Evolutionary conservation across 2,329 filamentous ascomycete genomes (phyloP).

Genomic region (Nemania abortiva): DNA sequence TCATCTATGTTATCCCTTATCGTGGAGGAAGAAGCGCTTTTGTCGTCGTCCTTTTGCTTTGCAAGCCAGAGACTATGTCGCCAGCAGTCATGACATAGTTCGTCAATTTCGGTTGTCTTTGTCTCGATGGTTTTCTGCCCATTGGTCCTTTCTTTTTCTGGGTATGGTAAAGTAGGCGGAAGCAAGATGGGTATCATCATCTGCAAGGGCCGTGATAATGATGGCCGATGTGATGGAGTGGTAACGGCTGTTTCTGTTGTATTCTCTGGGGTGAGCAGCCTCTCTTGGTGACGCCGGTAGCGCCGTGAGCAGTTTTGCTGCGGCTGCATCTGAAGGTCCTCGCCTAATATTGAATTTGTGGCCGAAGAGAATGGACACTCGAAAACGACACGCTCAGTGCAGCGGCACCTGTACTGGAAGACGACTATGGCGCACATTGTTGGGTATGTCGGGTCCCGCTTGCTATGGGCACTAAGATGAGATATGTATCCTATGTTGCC

Average conservation of each 20-base stretch:
- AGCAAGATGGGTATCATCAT: neutral
- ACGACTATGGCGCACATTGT: conserved; percentile 45
- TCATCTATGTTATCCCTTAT: neutral
- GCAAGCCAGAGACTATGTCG: conserved; percentile 10
- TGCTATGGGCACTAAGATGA: neutral
- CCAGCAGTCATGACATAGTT: conserved; percentile 45
- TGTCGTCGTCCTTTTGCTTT: neutral
- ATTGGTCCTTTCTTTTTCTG: neutral
- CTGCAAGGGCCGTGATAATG: neutral
- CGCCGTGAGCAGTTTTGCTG: conserved; percentile 21
- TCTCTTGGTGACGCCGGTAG: conserved; percentile 25
- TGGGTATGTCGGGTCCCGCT: neutral
- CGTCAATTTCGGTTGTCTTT: conserved; percentile 30
- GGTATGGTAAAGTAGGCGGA: neutral
- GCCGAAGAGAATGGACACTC: conserved; percentile 33
- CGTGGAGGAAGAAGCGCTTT: neutral
- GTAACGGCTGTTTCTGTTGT: neutral
- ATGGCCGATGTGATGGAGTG: neutral
- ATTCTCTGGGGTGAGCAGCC: conserved; percentile 2
- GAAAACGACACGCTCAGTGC: conserved; percentile 42
- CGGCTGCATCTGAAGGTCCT: neutral
- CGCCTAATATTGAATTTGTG: neutral
- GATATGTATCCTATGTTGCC: neutral
- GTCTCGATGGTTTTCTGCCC: neutral
- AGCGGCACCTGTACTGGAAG: conserved; percentile 48